Conservation (phyloP, 257 asterid species). For the Cruciata laevipes region DNA sequence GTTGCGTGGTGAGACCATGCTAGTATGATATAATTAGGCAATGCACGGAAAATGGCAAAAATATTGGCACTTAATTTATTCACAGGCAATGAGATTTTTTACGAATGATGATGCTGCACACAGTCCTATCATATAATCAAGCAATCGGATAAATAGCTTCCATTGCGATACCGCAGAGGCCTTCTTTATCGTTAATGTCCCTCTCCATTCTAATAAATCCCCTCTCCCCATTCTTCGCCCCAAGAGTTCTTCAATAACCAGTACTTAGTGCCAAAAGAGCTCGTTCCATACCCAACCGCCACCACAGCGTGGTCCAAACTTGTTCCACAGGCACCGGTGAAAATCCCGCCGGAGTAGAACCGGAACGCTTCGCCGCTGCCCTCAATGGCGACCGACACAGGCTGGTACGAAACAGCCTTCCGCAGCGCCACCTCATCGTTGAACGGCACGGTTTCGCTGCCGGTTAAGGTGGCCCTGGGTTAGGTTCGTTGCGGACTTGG, state of each 20-base stretch:
- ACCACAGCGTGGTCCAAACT: slow-evolving; percentile 28
- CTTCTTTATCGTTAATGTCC: slow-evolving; percentile 23
- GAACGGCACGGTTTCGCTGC: slow-evolving; percentile 26
- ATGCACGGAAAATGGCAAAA: no score
- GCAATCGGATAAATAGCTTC: slow-evolving; percentile 24
- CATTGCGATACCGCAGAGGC: slow-evolving; percentile 36
- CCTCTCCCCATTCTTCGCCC: slow-evolving; percentile 13
- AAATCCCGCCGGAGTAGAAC: slow-evolving; percentile 32
- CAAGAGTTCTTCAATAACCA: slow-evolving; percentile 30
- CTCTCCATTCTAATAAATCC: slow-evolving; percentile 27
- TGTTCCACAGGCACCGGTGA: slow-evolving; percentile 31
- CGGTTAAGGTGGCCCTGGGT: slow-evolving; percentile 5
- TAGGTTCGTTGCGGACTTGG: no score
- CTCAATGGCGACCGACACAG: slow-evolving; percentile 30
- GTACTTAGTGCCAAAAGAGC: slow-evolving; percentile 18
- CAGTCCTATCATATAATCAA: no score
- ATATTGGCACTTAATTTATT: no score
- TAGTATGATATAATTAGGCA: no score
- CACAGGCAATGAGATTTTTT: no score
- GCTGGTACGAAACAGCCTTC: slow-evolving; percentile 36
- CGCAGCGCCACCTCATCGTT: slow-evolving; percentile 22
- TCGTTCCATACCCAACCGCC: slow-evolving; percentile 24
- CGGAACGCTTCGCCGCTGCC: slow-evolving; percentile 22
- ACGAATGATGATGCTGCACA: no score
- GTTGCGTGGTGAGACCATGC: no score